Percentiles rank a stretch among this genome's conserved stretches.
Evolutionary conservation across 495 filamentous ascomycete genomes (phyloP).

Genomic region (Bacidia gigantensis): DNA sequence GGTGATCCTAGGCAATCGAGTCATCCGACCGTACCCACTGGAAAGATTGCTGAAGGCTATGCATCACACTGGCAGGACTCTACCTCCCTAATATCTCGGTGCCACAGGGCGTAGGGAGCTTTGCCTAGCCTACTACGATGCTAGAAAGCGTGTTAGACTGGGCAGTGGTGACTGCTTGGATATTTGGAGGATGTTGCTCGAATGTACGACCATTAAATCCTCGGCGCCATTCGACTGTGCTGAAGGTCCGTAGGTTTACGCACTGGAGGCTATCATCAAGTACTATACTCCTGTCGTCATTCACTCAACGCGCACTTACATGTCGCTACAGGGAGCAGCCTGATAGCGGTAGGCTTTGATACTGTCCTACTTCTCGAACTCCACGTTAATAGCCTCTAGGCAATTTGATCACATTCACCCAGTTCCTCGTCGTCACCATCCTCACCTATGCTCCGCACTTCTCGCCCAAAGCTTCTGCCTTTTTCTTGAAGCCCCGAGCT

Average conservation of each 20-base stretch:
- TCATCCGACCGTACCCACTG: no score
- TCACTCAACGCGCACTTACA: conserved; percentile 2
- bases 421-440: conserved; percentile 74
- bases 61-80: no score
- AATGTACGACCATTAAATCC: conserved; percentile 49
- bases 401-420: conserved; percentile 81
- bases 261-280: conserved; percentile 92
- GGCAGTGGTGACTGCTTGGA: conserved; percentile 64
- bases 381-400: conserved; percentile 33
- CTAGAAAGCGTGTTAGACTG: conserved; percentile 41
- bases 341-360: conserved; percentile 38
- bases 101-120: no score
- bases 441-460: conserved; percentile 55
- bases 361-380: background rate
- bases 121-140: no score
- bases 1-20: no score
- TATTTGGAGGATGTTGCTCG: conserved; percentile 95
- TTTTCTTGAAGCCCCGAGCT: conserved; percentile 60
- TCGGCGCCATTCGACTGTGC: background rate
- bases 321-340: conserved; percentile 38
- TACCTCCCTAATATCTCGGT: no score
- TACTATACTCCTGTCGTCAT: conserved; percentile 28
- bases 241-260: conserved; percentile 51
- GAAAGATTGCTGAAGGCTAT: no score
- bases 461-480: conserved; percentile 48